Evolutionary conservation across 192 early-diverging fungal genomes (phyloP).

Genomic region (Dissophora globulifera): DNA sequence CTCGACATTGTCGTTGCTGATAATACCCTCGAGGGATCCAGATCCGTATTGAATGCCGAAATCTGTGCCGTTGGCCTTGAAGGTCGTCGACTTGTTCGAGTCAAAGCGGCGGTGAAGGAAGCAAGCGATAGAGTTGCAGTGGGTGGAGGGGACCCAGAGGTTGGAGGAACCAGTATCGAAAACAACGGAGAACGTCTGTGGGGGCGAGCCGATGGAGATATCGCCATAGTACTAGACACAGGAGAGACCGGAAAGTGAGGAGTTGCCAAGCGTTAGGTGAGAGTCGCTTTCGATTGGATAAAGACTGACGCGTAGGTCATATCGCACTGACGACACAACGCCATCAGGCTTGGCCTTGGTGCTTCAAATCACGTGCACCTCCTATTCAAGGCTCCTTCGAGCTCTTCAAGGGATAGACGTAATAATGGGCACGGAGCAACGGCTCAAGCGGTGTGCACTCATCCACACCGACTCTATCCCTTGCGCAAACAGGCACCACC

Average conservation of each 20-base stretch:
- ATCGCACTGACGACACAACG: not conserved
- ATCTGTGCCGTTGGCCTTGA: constrained; percentile 89
- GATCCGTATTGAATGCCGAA: constrained; percentile 97
- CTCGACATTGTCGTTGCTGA: constrained; percentile 72
- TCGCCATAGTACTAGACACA: constrained; percentile 89
- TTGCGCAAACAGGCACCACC: too few species aligned
- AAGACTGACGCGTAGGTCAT: not conserved
- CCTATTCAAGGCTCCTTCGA: not conserved
- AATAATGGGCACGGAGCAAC: too few species aligned
- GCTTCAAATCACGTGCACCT: not conserved
- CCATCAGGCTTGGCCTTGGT: not conserved
- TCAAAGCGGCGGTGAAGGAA: constrained; percentile 94
- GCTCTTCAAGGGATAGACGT: not conserved
- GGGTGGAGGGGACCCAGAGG: constrained; percentile 92
- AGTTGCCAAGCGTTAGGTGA: not conserved
- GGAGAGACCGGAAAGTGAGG: not conserved
- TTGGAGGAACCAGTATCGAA: constrained; percentile 98
- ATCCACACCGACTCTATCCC: too few species aligned
- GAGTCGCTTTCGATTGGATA: too few species aligned
- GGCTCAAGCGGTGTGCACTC: too few species aligned
- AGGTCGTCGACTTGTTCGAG: constrained; percentile 78
- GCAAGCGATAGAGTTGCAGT: constrained; percentile 95
- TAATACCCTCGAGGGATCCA: constrained; percentile 95
- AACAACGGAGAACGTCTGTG: constrained; percentile 91
- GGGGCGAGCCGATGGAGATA: constrained; percentile 87